A percentile compares a stretch with the other conserved stretches of the same genome.
Evolutionary conservation across 371 early-diverging fungal genomes (phyloP).

Genomic region (Saksenaea vasiformis): DNA sequence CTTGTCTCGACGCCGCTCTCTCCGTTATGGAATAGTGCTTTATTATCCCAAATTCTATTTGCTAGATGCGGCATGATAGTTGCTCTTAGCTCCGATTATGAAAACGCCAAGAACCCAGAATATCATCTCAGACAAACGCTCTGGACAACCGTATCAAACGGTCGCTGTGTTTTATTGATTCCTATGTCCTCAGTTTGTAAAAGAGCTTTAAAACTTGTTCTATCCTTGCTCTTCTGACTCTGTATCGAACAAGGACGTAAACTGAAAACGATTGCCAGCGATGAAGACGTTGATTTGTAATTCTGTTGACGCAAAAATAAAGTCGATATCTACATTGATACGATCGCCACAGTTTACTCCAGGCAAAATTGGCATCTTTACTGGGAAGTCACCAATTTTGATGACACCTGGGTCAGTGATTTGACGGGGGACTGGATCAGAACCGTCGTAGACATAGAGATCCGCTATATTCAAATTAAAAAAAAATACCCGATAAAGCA

Average conservation of each 20-base stretch:
- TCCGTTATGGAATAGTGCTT: no score
- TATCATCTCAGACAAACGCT: no score
- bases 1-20: no score
- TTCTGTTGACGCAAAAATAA: slow-evolving; percentile 22
- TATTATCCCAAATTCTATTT: no score
- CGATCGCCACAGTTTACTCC: slow-evolving; percentile 18
- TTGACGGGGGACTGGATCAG: slow-evolving; percentile 41
- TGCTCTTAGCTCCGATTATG: no score
- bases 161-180: no score
- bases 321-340: slow-evolving; percentile 25
- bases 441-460: slow-evolving; percentile 42
- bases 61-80: no score
- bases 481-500: no score
- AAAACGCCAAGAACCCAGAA: no score
- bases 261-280: slow-evolving; percentile 14
- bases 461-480: slow-evolving; percentile 15
- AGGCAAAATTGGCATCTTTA: slow-evolving; percentile 24
- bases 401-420: slow-evolving; percentile 43
- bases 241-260: slow-evolving; percentile 9
- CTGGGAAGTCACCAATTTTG: slow-evolving; percentile 46
- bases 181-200: no score
- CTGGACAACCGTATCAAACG: no score
- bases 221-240: background rate
- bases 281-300: slow-evolving; percentile 22
- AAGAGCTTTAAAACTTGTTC: no score